Base-by-base conservation (phyloP, 169 alveolate species). In the Cystoisospora suis region DNA sequence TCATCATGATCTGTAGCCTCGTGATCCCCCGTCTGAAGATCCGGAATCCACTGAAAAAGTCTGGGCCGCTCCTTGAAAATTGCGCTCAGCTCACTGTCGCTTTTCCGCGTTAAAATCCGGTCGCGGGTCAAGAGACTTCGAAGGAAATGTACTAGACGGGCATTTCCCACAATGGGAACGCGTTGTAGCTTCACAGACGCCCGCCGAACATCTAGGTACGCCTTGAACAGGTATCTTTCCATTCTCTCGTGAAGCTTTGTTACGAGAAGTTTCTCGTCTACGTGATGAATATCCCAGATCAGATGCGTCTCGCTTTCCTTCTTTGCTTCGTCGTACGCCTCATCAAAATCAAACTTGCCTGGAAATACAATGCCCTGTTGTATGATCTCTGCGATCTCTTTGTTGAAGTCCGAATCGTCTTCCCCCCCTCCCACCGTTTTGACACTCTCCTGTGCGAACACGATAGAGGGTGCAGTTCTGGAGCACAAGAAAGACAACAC, bases 121-220 rank as follows among this genome's bases (percentile, higher is more conserved):
- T 38, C 32, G 15, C 83, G 83, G 17, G 47, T 72, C 56, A 72
- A 53, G 53, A 72, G 83, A 72, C 83, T 72, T 9, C 83, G 53
- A 17, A 72, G 83, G 29, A 72, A 40, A 72, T 40, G 83, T 4
- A 72, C 42, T 27, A 72, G 56, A 40, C 53, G 38, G 2, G 83
- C 56, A 38, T 72, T 72, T 29, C 83, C 83, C 3, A 72, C 53
- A 29, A 72, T 72, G 4, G 83, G 83, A 17, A 72, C 32, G 15
- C 6, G 27, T 29, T 38, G 83, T 40, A 72, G 27, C 58, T 72
- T 56, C 29, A 38, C 34, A 15, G 36, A 46, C 1, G 15, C 20
- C 53, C 53, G 47, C 3, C 46, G 17, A 12, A 72, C 58, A 3
- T 46, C 83, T 15, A 72, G 47, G 32, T 72, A 72, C 15, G 47